These are phyloP conservation scores for Ploettnerulaceae sp. DNA, from an alignment of 2,329 filamentous ascomycete species.

Conservation along the genomic window DNA sequence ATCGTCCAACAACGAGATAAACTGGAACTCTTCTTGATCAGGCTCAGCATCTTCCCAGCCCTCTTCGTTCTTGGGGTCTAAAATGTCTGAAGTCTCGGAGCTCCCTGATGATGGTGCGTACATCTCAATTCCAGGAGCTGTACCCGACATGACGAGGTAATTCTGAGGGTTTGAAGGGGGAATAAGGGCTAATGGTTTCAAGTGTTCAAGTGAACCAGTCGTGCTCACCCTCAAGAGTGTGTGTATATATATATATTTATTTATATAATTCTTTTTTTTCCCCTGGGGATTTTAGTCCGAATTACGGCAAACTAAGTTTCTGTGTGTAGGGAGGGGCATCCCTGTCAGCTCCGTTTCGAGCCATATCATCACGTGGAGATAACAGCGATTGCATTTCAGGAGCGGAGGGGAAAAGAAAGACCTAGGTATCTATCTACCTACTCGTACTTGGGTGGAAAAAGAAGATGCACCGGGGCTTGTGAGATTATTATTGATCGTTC, in stretches of 20 bases:
- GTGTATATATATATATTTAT: neutral
- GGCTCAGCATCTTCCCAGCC: constrained; percentile 56
- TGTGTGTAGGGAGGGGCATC: constrained; percentile 1
- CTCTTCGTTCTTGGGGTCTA: constrained; percentile 41
- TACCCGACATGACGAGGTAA: constrained; percentile 21
- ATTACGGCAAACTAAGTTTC: constrained; percentile 6
- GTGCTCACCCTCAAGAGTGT: neutral
- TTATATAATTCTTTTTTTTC: neutral
- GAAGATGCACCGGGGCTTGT: too few species aligned
- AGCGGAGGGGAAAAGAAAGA: neutral
- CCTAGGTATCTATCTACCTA: neutral
- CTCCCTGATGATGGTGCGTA: constrained; percentile 35
- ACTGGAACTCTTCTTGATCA: constrained; percentile 56
- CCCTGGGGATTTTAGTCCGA: neutral
- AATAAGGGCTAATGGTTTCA: constrained; percentile 3
- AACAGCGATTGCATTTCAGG: neutral
- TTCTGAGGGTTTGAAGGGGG: neutral
- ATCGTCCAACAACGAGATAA: constrained; percentile 66
- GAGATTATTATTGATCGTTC: too few species aligned
- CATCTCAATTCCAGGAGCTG: constrained; percentile 15
- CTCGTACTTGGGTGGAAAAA: too few species aligned
- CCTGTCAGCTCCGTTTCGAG: neutral
- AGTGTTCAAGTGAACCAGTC: neutral
- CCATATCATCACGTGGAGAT: constrained; percentile 4
- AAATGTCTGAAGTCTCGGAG: constrained; percentile 40